phyloP scores from a whole-genome alignment of 768 basidiomycete species.

The Thelephora ganbajun region DNA sequence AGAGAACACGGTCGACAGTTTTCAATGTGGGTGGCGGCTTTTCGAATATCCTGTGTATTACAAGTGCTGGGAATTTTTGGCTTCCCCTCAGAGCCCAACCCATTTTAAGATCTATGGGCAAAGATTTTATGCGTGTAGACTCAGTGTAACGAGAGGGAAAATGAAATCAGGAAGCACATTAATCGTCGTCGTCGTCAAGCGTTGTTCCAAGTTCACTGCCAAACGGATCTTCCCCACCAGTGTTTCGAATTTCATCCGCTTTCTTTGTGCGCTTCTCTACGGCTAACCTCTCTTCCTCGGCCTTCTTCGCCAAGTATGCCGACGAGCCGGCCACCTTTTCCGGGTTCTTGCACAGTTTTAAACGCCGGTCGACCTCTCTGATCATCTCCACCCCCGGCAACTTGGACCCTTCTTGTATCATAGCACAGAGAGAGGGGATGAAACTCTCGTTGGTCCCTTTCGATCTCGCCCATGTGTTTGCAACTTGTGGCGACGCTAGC shows the following conservation, averaged over 20 bases:
- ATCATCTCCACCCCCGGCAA: slow-evolving; percentile 74
- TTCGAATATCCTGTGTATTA: no score
- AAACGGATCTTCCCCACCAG: slow-evolving; percentile 56
- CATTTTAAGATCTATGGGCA: not conserved
- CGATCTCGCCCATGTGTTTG: slow-evolving; percentile 43
- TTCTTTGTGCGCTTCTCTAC: slow-evolving; percentile 46
- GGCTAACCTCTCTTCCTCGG: slow-evolving; percentile 56
- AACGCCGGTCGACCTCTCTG: slow-evolving; percentile 75
- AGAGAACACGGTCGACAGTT: no score
- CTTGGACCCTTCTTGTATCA: slow-evolving; percentile 41
- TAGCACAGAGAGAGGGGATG: slow-evolving; percentile 35
- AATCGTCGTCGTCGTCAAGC: slow-evolving; percentile 48
- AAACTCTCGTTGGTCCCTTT: slow-evolving; percentile 24
- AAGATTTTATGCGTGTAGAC: slow-evolving; percentile 1
- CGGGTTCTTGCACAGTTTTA: slow-evolving; percentile 87
- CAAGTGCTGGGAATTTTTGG: no score
- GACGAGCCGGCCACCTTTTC: slow-evolving; percentile 89
- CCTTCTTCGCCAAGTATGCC: slow-evolving; percentile 59
- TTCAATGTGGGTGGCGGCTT: no score
- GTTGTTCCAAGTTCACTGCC: slow-evolving; percentile 36
- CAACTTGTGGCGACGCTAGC: slow-evolving; percentile 45
- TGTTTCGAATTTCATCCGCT: slow-evolving; percentile 37
- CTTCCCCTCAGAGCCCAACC: no score
- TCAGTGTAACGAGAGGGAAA: not conserved
- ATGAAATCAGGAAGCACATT: slow-evolving; percentile 2